A percentile compares a stretch with the other conserved stretches of the same genome.
These are phyloP conservation scores for Ceratobasidium sp. DNA, from an alignment of 1,284 basidiomycete genomes.

Conservation along the genomic window DNA sequence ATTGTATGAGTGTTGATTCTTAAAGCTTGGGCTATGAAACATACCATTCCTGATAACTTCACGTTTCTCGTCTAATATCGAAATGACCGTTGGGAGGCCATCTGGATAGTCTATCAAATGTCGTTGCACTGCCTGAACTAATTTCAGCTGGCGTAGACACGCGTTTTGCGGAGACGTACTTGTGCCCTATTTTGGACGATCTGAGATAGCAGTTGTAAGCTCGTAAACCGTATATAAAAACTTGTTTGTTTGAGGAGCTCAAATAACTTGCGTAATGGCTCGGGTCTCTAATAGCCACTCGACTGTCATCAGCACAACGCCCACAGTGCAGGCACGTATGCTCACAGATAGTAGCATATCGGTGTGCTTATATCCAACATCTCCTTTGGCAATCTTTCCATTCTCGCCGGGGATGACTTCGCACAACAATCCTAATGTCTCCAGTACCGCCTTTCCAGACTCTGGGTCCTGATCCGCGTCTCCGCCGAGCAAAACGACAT, in stretches of 20 bases:
- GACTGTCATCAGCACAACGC: not conserved
- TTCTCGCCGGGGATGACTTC: conserved; percentile 56
- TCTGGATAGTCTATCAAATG: conserved; percentile 87
- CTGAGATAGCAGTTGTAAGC: conserved; percentile 83
- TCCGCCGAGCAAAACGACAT: conserved; percentile 71
- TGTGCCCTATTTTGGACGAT: conserved; percentile 82
- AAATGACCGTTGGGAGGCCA: conserved; percentile 71
- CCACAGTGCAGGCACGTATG: not conserved
- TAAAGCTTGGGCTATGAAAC: conserved; percentile 52
- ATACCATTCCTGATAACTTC: conserved; percentile 85
- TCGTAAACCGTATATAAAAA: conserved; percentile 89
- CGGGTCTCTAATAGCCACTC: conserved; percentile 57
- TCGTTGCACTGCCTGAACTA: conserved; percentile 67
- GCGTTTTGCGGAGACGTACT: not conserved
- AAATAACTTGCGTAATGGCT: conserved; percentile 79
- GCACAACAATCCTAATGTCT: conserved; percentile 82
- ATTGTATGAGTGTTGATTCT: conserved; percentile 48
- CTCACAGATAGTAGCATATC: conserved; percentile 65
- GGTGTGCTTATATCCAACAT: conserved; percentile 75
- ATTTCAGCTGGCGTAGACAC: not conserved
- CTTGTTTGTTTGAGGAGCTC: conserved; percentile 73
- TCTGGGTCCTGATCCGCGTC: conserved; percentile 90
- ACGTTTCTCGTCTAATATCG: conserved; percentile 77
- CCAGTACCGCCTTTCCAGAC: conserved; percentile 87
- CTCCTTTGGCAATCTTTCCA: conserved; percentile 53